A percentile compares a stretch with the other conserved stretches of the same genome.
These are phyloP conservation scores for Botrytis galanthina DNA, from an alignment of 2,329 filamentous ascomycete species.

Conservation along the genomic window DNA sequence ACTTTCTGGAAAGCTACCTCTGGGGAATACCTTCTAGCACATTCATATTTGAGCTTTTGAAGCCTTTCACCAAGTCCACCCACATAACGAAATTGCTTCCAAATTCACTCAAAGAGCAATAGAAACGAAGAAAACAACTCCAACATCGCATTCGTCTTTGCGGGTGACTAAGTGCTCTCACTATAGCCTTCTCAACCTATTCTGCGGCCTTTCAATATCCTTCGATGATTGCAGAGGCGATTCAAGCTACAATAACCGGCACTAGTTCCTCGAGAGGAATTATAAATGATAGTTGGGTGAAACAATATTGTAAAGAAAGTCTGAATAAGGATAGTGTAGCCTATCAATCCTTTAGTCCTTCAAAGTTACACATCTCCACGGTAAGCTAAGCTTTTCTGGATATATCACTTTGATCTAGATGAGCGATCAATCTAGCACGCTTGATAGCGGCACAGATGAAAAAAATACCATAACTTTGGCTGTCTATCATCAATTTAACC, in stretches of 20 bases:
- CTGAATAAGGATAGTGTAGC: no score
- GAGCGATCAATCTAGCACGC: neutral
- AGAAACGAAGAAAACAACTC: neutral
- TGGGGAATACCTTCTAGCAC: neutral
- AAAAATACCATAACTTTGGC: neutral
- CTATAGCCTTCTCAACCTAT: no score
- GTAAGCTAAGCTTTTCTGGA: neutral
- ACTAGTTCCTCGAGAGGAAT: no score
- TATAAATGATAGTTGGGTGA: no score
- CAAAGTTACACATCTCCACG: neutral
- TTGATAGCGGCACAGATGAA: neutral
- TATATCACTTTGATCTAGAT: neutral
- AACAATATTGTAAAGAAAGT: no score
- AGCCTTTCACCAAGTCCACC: neutral
- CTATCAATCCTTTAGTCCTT: neutral
- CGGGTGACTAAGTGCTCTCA: no score
- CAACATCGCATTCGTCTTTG: neutral
- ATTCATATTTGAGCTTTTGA: neutral
- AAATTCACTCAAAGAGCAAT: neutral
- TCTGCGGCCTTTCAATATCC: no score
- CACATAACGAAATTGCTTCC: neutral
- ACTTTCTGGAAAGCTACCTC: fast-evolving
- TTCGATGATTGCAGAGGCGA: neutral
- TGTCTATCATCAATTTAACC: neutral
- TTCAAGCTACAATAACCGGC: neutral